These are phyloP conservation scores for Talaromyces sp. DNA, from an alignment of 2,329 filamentous ascomycete species.

Conservation along the genomic window DNA sequence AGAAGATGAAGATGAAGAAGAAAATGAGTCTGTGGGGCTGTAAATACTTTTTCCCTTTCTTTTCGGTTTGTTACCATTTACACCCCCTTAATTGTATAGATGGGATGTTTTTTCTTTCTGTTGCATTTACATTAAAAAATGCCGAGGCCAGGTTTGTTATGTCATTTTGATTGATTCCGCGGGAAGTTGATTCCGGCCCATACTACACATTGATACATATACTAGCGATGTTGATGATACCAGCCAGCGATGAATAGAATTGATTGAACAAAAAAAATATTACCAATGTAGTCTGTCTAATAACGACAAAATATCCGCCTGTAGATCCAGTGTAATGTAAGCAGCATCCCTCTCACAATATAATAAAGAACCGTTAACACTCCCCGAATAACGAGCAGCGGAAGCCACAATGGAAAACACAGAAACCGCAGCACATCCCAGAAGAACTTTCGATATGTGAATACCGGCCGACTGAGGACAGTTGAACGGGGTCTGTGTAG, in stretches of 20 bases:
- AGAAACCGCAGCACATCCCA: not conserved
- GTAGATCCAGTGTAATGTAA: not conserved
- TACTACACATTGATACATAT: not conserved
- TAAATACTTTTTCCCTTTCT: not conserved
- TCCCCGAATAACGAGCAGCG: not conserved
- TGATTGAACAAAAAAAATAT: not conserved
- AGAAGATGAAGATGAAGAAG: too few species aligned
- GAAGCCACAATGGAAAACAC: not conserved
- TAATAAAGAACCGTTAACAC: not conserved
- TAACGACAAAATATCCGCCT: not conserved
- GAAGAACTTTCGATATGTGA: not conserved
- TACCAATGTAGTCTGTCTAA: too few species aligned
- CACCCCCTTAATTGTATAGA: not conserved
- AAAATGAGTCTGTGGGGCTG: not conserved
- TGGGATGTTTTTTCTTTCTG: not conserved
- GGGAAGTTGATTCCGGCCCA: not conserved
- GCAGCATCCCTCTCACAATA: not conserved
- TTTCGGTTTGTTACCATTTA: not conserved
- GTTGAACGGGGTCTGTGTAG: not conserved
- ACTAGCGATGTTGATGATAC: not conserved
- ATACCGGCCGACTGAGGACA: not conserved
- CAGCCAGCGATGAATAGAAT: not conserved
- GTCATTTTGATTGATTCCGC: not conserved
- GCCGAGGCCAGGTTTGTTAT: not conserved
- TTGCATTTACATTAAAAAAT: not conserved